Base-by-base conservation (phyloP, 371 early-diverging fungal genomes). In the Syncephalastrum sp. region DNA sequence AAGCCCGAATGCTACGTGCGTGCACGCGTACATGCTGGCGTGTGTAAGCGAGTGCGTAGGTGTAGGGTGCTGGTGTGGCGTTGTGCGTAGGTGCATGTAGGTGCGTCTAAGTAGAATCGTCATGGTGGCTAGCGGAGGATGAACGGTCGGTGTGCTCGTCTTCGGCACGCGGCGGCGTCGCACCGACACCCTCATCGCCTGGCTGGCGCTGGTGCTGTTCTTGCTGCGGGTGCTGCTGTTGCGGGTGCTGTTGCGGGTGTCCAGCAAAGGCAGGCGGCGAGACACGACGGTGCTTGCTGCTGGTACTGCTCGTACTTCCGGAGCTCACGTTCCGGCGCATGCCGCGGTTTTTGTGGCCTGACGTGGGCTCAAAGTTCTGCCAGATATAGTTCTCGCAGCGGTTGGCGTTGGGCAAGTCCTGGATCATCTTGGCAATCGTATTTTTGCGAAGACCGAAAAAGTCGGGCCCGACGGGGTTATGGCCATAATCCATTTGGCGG, bases 361-460 rank as follows among this genome's bases (percentile, higher is more conserved):
- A 57, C 6, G 57, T 63, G 58, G 67, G 47, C 63, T 51, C 29
- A 69, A 69, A 56, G 53, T 69, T 79, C 55, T 91, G 93, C 78
- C 79, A 79, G 17, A 84, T 78, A 64, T 93, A 96, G 45, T 87
- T 77, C 41, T 82, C 75, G 66, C 95, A 95, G 63, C 82, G 74
- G 7, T 83, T 75, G 13, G 88, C 91, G 51, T 87, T 82, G 0
- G 92, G 93, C 47, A 96, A 67, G 48, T 92, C 94, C 68, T 96
- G 95, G 38, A 96, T 91, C 85, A 93, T 85, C 68, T 88, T 92
- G 33, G 89, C 85, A 53, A 96, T 90, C 1, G 92, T 91, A 10
- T 92, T 91, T 47, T 92, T 89, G 25, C 94, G 82, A 52, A 95
- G 83, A 0, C 95, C 97, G 75, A 90, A 95, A 64, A 88, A 93